Evolutionary conservation across 108 stramenopile genomes (phyloP).

Genomic region (Asterionellopsis glacialis): DNA sequence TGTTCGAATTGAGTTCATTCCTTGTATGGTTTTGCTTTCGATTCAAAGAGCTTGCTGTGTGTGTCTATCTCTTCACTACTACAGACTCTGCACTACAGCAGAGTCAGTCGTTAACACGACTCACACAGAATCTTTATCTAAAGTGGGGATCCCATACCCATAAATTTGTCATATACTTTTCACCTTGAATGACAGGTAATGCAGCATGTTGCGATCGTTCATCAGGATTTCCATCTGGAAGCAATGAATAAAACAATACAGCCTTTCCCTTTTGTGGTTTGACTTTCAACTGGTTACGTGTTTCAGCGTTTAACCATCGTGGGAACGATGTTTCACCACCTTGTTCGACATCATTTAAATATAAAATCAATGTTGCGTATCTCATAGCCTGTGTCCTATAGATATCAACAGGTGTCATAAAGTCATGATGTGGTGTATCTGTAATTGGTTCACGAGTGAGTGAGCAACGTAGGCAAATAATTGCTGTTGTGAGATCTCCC

Average conservation of each 20-base stretch:
- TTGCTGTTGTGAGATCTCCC: too few relatives aligned
- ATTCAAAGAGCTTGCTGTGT: too few relatives aligned
- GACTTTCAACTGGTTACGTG: slow-evolving; percentile 19
- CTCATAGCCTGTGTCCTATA: slow-evolving; percentile 30
- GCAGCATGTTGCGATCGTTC: slow-evolving; percentile 61
- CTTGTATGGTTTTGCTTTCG: too few relatives aligned
- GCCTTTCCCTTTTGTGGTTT: slow-evolving; percentile 48
- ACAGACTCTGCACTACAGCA: too few relatives aligned
- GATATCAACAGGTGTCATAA: slow-evolving; percentile 33
- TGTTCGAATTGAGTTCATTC: too few relatives aligned
- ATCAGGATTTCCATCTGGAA: slow-evolving; percentile 76
- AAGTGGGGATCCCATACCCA: slow-evolving; percentile 37
- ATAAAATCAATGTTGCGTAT: slow-evolving; percentile 61
- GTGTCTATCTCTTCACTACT: neutral
- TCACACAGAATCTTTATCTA: too few relatives aligned
- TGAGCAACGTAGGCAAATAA: too few relatives aligned
- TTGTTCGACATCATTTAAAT: slow-evolving; percentile 41
- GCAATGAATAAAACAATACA: slow-evolving; percentile 33
- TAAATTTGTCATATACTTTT: slow-evolving; percentile 68
- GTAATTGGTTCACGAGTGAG: too few relatives aligned
- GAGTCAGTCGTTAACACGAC: too few relatives aligned
- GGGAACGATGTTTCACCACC: slow-evolving; percentile 64
- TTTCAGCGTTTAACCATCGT: slow-evolving; percentile 43
- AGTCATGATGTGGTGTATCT: slow-evolving; percentile 40
- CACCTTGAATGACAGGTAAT: slow-evolving; percentile 45